Base-by-base conservation (phyloP, 106 monocot species). In the Apostasia shenzhenica region DNA sequence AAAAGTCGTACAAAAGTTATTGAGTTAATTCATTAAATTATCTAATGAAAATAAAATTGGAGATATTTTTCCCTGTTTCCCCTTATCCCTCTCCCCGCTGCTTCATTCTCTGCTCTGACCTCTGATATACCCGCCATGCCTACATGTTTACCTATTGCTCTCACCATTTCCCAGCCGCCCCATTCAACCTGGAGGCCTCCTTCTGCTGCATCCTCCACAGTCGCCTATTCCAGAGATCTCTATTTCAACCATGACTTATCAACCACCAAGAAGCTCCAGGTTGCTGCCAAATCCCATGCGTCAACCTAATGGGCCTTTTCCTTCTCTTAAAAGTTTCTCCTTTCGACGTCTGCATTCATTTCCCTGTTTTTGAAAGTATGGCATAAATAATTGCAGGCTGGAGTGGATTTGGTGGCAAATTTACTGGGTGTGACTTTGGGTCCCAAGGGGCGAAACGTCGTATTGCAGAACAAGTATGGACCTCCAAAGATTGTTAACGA, bases 401-500 rank as follows among this genome's bases (percentile, higher is more conserved):
- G 94, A 12, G 94, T 94, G 74, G 79, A 94, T 51, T 68, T 94
- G 81, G 91, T 88, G 57, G 82, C 94, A 41, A 70, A 87, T 45
- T 71, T 94, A 77, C 72, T 94, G 58, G 94, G 94, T 63, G 87
- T 94, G 68, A 94, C 94, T 0, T 60, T 94, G 57, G 94, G 94
- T 41, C 94, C 94, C 1, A 91, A 83, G 70, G 94, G 91, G 5
- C 85, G 94, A 70, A 91, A 94, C 74, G 94, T 94, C 52, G 94
- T 94, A 67, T 53, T 94, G 68, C 67, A 79, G 69, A 94, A 88
- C 81, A 90, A 87, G 75, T 94, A 85, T 63, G 94, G 94, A 8
- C 85, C 94, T 56, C 94, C 94, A 2, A 88, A 82, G 80, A 94
- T 94, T 74, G 94, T 94, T 37, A 94, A 94, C 57, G 94, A 94